Conservation (phyloP, 2,329 filamentous ascomycete species). For the Stromatinia cepivora region DNA sequence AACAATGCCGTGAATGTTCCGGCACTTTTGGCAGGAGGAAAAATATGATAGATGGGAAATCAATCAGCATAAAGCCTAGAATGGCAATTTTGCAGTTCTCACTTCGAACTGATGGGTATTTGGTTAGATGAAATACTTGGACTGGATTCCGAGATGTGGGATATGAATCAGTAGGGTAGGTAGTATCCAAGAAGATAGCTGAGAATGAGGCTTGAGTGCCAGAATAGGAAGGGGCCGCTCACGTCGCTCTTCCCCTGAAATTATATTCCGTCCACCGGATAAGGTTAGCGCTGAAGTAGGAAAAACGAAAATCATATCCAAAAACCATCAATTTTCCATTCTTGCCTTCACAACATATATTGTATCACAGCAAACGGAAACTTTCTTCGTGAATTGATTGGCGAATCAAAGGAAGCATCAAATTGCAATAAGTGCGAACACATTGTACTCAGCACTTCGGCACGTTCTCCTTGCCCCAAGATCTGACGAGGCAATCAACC, state of each 20-base stretch:
- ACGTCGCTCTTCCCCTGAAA: background rate
- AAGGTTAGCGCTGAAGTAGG: background rate
- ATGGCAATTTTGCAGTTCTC: background rate
- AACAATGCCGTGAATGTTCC: background rate
- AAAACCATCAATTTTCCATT: background rate
- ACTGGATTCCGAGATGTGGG: background rate
- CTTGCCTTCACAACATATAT: background rate
- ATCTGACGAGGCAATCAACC: background rate
- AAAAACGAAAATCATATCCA: background rate
- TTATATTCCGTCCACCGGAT: background rate
- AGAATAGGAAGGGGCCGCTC: background rate
- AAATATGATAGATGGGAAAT: background rate
- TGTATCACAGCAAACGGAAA: background rate
- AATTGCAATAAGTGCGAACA: background rate
- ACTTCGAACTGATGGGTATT: background rate
- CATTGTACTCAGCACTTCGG: background rate
- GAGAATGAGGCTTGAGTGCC: background rate
- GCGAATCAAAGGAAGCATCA: background rate
- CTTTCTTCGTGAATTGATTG: no score
- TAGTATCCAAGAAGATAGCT: background rate
- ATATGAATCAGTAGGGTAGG: background rate
- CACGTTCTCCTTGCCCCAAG: background rate
- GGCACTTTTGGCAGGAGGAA: background rate
- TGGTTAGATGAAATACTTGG: background rate
- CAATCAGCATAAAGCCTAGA: background rate